These are phyloP conservation scores for Sclerotinia minor DNA, from an alignment of 2,329 filamentous ascomycete genomes.

Conservation along the genomic window DNA sequence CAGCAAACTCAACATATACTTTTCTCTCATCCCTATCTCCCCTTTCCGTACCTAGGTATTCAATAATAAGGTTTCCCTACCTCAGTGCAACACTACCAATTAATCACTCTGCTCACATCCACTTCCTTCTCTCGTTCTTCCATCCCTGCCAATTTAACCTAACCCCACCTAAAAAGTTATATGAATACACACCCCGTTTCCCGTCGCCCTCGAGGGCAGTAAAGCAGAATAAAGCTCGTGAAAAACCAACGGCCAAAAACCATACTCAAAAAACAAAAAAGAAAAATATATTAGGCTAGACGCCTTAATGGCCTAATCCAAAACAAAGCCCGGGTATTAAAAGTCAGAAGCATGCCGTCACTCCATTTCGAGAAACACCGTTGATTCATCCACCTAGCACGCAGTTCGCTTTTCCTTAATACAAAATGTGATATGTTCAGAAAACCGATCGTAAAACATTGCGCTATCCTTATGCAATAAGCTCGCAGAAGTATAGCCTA, in stretches of 20 bases:
- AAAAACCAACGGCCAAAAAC: neutral
- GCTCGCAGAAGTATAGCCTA: neutral
- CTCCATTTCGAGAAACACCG: neutral
- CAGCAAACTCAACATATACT: neutral
- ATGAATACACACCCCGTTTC: neutral
- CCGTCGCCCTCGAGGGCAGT: neutral
- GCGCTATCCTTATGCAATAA: neutral
- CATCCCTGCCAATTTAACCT: neutral
- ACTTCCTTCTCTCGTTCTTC: neutral
- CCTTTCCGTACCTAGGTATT: neutral
- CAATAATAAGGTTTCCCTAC: neutral
- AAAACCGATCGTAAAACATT: neutral
- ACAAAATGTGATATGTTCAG: conserved; percentile 1
- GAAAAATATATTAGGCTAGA: neutral
- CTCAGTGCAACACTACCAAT: neutral
- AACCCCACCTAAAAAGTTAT: neutral
- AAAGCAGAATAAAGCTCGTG: neutral
- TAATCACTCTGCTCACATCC: neutral
- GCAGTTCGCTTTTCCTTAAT: neutral
- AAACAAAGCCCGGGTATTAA: conserved; percentile 6
- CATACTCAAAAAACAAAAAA: neutral
- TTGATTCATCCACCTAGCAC: neutral
- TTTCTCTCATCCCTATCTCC: neutral
- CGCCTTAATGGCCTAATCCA: neutral
- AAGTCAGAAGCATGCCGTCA: neutral